Evolutionary conservation across 345 rosid species (phyloP), one percentile per base, ranked within the genome.

Genomic region (Salix suchowensis): DNA sequence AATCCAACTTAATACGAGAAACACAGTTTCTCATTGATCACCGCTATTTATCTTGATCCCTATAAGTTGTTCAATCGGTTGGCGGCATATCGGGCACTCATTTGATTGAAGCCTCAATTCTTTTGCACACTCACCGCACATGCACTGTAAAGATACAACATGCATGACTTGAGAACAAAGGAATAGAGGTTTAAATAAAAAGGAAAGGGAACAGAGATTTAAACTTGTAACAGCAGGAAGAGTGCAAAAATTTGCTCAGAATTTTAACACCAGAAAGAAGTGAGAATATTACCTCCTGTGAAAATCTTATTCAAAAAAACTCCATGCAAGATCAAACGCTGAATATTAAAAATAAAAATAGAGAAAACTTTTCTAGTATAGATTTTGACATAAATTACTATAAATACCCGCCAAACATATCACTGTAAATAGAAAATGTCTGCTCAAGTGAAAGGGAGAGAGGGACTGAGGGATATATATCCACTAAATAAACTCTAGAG

Each of bases 81-180:
- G 91, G 19, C 98, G 91, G 80, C 99, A 96, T 73, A 96, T 91
- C 21, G 98, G 98, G 80, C 98, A 93, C 78, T 89, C 93, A 75
- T 91, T 91, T 67, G 99, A 87, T 81, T 84, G 98, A 78, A 88
- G 86, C 83, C 91, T 86, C 88, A 96, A 79, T 70, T 73, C 89
- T 85, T 89, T 93, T 48, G 98, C 96, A 77, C 97, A 92, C 65
- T 87, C 92, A 18, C 91, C 82, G 84, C 96, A 92, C 89, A 94
- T 86, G 72, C 96, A 92, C 98, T 89, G 91, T 65, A 65, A 68
- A 84, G 30, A 76, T 62, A 79, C 21, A 79, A 78, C 71, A 80
- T 32, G 62, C 3, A 24, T 26, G 36, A 39, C 19, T 67, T 75
- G 39, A 85, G 71, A 68, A 58, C 24, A 67, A 66, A 39, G 62